Percentiles rank a stretch among this genome's conserved stretches.
Evolutionary conservation across 257 asterid genomes (phyloP).

Genomic region (Jacaranda copaia): DNA sequence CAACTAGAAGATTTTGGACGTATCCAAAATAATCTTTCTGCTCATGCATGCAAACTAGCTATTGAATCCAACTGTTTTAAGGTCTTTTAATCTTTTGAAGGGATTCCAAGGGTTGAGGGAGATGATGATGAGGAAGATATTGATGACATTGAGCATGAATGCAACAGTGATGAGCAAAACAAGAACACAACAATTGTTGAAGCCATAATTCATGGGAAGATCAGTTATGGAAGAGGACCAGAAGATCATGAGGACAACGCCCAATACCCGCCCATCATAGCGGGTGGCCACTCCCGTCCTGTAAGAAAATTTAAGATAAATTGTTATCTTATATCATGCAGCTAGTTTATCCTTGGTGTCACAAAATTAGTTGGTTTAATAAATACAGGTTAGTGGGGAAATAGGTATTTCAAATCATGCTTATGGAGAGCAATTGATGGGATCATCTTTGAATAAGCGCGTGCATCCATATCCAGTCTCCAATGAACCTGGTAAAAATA

Average conservation of each 20-base stretch:
- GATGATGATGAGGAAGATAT: slow-evolving; percentile 84
- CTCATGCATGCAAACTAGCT: not conserved
- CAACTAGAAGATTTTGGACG: not conserved
- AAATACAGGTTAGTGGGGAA: slow-evolving; percentile 73
- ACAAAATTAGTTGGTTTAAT: not conserved
- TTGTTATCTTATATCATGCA: slow-evolving; percentile 15
- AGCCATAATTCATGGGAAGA: slow-evolving; percentile 82
- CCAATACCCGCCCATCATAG: slow-evolving; percentile 62
- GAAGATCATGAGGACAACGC: slow-evolving; percentile 59
- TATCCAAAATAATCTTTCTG: not conserved
- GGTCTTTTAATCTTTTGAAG: slow-evolving; percentile 40
- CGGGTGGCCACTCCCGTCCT: slow-evolving; percentile 66
- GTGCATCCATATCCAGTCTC: slow-evolving; percentile 68
- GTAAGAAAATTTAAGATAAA: slow-evolving; percentile 43
- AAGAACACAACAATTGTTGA: slow-evolving; percentile 62
- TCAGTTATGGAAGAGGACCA: slow-evolving; percentile 81
- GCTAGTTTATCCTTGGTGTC: not conserved
- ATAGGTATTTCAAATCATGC: slow-evolving; percentile 54
- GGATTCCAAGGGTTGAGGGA: slow-evolving; percentile 84
- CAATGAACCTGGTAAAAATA: slow-evolving; percentile 58
- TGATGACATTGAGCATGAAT: slow-evolving; percentile 80
- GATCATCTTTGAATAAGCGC: slow-evolving; percentile 68
- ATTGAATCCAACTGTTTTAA: not conserved
- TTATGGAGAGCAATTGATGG: slow-evolving; percentile 65
- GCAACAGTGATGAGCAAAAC: slow-evolving; percentile 60